These are phyloP conservation scores for Excoecaria agallocha DNA, from an alignment of 345 rosid species.

Conservation along the genomic window DNA sequence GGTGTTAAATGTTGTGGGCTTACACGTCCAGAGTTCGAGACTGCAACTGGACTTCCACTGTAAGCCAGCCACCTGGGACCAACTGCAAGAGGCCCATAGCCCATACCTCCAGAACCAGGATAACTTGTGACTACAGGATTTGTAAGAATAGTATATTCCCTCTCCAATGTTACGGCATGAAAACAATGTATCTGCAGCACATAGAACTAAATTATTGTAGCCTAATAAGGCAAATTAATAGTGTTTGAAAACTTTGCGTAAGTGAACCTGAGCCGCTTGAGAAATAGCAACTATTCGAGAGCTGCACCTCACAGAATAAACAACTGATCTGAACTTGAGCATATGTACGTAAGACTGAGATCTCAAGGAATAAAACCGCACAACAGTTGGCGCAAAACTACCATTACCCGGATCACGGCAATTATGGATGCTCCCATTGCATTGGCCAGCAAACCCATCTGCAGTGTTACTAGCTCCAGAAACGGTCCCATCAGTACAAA, in stretches of 20 bases:
- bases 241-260: not conserved
- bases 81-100: slow-evolving; percentile 93
- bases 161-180: slow-evolving; percentile 58
- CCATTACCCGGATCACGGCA: slow-evolving; percentile 43
- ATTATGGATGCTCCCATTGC: slow-evolving; percentile 37
- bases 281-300: slow-evolving; percentile 83
- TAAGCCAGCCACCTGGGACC: slow-evolving; percentile 97
- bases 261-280: slow-evolving; percentile 70
- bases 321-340: slow-evolving; percentile 66
- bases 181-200: slow-evolving; percentile 81
- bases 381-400: slow-evolving; percentile 45
- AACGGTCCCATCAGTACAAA: slow-evolving; percentile 55
- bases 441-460: slow-evolving; percentile 39
- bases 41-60: slow-evolving; percentile 64
- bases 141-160: slow-evolving; percentile 60
- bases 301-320: slow-evolving; percentile 87
- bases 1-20: slow-evolving; percentile 61
- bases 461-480: slow-evolving; percentile 40
- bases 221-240: not conserved
- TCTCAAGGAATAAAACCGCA: slow-evolving; percentile 71
- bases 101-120: slow-evolving; percentile 59
- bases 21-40: slow-evolving; percentile 48
- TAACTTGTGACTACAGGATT: slow-evolving; percentile 42
- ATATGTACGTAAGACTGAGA: slow-evolving; percentile 73
- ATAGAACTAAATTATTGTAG: slow-evolving; percentile 16